Conservation (phyloP, 2,329 filamentous ascomycete species). For the Allantophomopsis cytisporea region DNA sequence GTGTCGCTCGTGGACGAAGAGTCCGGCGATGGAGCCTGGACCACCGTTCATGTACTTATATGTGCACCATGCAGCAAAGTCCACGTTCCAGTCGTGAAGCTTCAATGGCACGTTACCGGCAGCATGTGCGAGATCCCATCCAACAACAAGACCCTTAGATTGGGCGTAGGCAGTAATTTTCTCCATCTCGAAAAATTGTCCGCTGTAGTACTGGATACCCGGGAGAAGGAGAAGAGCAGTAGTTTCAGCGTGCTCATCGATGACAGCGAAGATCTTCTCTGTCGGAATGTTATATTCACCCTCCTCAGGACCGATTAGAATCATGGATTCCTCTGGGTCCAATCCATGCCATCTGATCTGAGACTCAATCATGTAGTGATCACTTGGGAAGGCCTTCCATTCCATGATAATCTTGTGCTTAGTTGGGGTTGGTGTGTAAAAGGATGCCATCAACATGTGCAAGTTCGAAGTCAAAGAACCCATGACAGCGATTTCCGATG, state of each 20-base stretch:
- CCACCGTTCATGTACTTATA: slow-evolving; percentile 92
- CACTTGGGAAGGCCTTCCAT: slow-evolving; percentile 80
- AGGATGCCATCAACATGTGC: slow-evolving; percentile 56
- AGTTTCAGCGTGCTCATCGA: slow-evolving; percentile 59
- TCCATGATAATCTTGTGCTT: slow-evolving; percentile 57
- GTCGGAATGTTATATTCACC: slow-evolving; percentile 50
- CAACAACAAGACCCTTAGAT: slow-evolving; percentile 55
- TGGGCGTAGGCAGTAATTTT: slow-evolving; percentile 69
- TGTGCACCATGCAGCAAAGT: slow-evolving; percentile 86
- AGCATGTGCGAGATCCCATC: slow-evolving; percentile 83
- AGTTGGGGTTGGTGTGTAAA: slow-evolving; percentile 47
- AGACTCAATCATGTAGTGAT: slow-evolving; percentile 75
- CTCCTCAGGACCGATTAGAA: slow-evolving; percentile 55
- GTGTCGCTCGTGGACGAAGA: slow-evolving; percentile 70
- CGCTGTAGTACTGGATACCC: slow-evolving; percentile 85
- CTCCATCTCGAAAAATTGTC: slow-evolving; percentile 74
- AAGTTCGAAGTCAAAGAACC: slow-evolving; percentile 66
- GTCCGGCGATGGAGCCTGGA: slow-evolving; percentile 65
- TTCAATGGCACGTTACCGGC: slow-evolving; percentile 69
- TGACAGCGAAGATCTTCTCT: slow-evolving; percentile 55
- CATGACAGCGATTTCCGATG: slow-evolving; percentile 74
- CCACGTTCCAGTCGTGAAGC: slow-evolving; percentile 80
- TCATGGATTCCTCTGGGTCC: slow-evolving; percentile 52
- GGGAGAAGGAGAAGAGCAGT: slow-evolving; percentile 71
- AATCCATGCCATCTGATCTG: slow-evolving; percentile 62